These are phyloP conservation scores for Celoporthe dispersa DNA, from an alignment of 2,329 filamentous ascomycete genomes.

Conservation along the genomic window DNA sequence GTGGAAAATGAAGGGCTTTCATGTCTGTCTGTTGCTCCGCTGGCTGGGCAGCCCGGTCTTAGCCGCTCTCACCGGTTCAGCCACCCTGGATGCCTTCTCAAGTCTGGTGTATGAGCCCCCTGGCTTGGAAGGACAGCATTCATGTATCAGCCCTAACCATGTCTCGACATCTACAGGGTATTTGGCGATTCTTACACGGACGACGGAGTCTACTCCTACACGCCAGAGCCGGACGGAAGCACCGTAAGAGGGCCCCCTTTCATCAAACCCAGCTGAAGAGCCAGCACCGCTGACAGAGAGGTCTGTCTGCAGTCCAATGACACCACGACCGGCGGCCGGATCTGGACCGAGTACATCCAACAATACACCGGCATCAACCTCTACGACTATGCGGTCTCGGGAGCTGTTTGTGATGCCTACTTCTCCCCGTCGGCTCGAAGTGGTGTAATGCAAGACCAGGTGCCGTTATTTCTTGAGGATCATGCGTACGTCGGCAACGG, in stretches of 20 bases:
- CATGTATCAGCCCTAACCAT: not conserved
- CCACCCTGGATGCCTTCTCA: constrained; percentile 23
- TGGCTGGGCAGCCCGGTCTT: not conserved
- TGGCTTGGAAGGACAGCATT: not conserved
- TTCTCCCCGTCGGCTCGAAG: constrained; percentile 26
- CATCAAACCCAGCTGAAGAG: not conserved
- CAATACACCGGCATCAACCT: constrained; percentile 30
- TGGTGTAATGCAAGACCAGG: constrained; percentile 28
- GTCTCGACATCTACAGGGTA: constrained; percentile 7
- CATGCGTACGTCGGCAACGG: constrained; percentile 19
- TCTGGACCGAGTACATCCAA: constrained; percentile 31
- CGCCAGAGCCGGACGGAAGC: constrained; percentile 18
- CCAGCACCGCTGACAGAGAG: not conserved
- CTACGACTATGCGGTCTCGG: constrained; percentile 34
- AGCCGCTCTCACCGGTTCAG: constrained; percentile 21
- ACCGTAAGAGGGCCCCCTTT: not conserved
- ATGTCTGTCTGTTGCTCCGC: not conserved
- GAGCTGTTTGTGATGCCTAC: constrained; percentile 32
- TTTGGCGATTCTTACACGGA: constrained; percentile 29
- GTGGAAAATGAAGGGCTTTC: not conserved
- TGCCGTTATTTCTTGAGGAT: constrained; percentile 30
- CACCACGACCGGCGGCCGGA: constrained; percentile 25
- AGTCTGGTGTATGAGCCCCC: constrained; percentile 22
- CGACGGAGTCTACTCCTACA: constrained; percentile 25
- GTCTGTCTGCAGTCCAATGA: constrained; percentile 17